Evolutionary conservation across 805 yeast species (phyloP).

Genomic region (Yamadazyma ubonensis): DNA sequence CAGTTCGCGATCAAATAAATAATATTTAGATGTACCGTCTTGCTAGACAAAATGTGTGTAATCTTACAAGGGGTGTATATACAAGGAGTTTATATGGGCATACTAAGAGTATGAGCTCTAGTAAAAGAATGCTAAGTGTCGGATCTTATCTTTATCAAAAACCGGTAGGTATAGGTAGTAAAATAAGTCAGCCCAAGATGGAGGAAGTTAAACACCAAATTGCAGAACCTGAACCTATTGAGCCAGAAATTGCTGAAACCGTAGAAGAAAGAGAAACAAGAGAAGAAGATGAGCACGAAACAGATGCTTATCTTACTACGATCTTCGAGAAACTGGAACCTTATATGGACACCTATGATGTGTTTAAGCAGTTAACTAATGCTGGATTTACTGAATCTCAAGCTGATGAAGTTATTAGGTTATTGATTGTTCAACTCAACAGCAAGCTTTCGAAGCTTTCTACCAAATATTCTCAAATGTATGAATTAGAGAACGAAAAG

Average conservation of each 20-base stretch:
- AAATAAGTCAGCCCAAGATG: not conserved
- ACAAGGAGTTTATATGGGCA: too few relatives aligned
- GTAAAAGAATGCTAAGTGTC: not conserved
- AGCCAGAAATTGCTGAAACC: not conserved
- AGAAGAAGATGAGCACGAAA: constrained; percentile 7
- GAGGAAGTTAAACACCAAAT: not conserved
- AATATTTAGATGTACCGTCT: constrained; percentile 2
- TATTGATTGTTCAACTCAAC: constrained; percentile 45
- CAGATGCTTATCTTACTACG: constrained; percentile 45
- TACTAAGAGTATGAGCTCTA: too few relatives aligned
- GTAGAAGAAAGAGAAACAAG: not conserved
- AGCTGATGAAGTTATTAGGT: constrained; percentile 55
- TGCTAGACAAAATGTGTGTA: not conserved
- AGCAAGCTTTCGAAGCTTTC: constrained; percentile 44
- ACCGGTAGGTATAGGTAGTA: not conserved
- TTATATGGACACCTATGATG: constrained; percentile 47
- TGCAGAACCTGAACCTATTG: too few relatives aligned
- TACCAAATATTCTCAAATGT: constrained; percentile 48
- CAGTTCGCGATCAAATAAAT: constrained; percentile 2
- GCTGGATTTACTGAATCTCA: constrained; percentile 65
- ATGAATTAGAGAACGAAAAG: constrained; percentile 82
- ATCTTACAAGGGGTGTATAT: not conserved
- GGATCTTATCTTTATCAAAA: not conserved
- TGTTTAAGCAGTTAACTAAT: constrained; percentile 49
- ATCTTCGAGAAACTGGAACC: constrained; percentile 52